Conservation (phyloP, 176 grass and related monocot species). For the Hordeum vulgare region MorexV3_pseudomolecules_assembly NC_058519.1:563436089-563436588, state of each 20-base stretch:
- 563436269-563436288: constrained; percentile 36
- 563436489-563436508: constrained; percentile 34
- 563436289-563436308: constrained; percentile 12
- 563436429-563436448: constrained; percentile 43
- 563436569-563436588: constrained; percentile 38
- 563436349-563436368: constrained; percentile 38
- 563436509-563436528: constrained; percentile 32
- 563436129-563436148: constrained; percentile 70
- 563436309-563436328: constrained; percentile 26
- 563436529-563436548: constrained; percentile 2
- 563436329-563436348: constrained; percentile 46
- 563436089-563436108: constrained; percentile 5
- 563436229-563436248: constrained; percentile 39
- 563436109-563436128: constrained; percentile 52
- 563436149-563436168: constrained; percentile 42
- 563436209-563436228: background rate
- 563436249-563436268: constrained; percentile 31
- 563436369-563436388: constrained; percentile 74
- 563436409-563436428: constrained; percentile 34
- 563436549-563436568: constrained; percentile 47
- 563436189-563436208: background rate
- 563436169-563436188: constrained; percentile 29
- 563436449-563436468: constrained; percentile 18
- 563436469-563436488: background rate
- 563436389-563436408: constrained; percentile 42